Evolutionary conservation across 179 eudicot genomes (phyloP).

Genomic region (Drosera spatulata): DNA sequence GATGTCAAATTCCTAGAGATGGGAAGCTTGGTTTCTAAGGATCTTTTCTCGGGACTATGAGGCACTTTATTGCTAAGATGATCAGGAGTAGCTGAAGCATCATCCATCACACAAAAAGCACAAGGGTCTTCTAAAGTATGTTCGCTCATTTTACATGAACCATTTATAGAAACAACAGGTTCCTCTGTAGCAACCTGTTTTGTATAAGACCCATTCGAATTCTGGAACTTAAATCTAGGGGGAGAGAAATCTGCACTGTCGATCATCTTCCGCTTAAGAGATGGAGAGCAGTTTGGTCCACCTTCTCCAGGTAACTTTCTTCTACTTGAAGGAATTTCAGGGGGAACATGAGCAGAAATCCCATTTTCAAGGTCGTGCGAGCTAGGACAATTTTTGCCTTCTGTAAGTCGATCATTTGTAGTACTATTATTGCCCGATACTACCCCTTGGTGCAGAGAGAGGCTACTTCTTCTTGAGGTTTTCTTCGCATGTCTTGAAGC

Average conservation of each 20-base stretch:
- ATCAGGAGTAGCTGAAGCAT: too few relatives aligned
- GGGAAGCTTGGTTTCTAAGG: conserved; percentile 14
- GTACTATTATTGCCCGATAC: conserved; percentile 12
- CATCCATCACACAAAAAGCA: too few relatives aligned
- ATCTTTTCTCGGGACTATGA: conserved; percentile 3
- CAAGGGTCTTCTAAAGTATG: not conserved
- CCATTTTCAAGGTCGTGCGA: too few relatives aligned
- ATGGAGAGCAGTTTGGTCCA: conserved; percentile 10
- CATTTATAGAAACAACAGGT: conserved; percentile 12
- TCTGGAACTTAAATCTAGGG: conserved; percentile 30
- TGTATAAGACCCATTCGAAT: conserved; percentile 9
- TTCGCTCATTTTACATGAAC: conserved; percentile 7
- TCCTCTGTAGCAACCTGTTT: conserved; percentile 2
- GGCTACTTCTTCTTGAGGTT: conserved; percentile 20
- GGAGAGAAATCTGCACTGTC: conserved; percentile 18
- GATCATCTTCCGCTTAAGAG: conserved; percentile 39
- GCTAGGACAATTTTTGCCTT: too few relatives aligned
- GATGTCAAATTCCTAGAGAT: conserved; percentile 18
- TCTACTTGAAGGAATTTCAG: conserved; percentile 14
- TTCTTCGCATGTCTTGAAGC: conserved; percentile 22
- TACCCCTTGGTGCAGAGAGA: conserved; percentile 5
- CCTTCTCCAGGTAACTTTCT: conserved; percentile 8
- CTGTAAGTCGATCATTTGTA: not conserved
- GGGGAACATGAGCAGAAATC: not conserved
- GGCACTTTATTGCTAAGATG: too few relatives aligned